Base-by-base conservation (phyloP, 805 yeast species). In the Myxozyma neotropica region DNA sequence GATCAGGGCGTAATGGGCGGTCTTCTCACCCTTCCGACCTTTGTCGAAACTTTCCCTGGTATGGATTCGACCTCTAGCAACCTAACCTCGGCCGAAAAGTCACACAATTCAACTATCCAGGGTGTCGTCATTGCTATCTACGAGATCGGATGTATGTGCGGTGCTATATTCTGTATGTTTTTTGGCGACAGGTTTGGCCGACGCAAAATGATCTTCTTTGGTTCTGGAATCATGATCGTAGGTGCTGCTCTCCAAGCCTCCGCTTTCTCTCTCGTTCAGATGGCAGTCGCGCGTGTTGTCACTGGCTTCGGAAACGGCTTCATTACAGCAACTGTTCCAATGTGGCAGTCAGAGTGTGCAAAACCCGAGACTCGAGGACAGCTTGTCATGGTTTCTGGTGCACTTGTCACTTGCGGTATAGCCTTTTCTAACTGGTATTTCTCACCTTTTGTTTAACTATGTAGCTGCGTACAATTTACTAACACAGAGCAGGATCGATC, bases 251-350 rank as follows among this genome's bases (percentile, higher is more conserved):
- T 87, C 36, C 86, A 88, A 36, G 73, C 80, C 26, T 65, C 83
- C 58, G 80, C 88, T 27, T 78, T 77, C 68, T 71, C 80, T 71
- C 74, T 85, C 59, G 92, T 88, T 44, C 93, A 87, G 71, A 84
- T 89, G 61, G 83, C 88, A 54, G 74, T 86, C 63, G 93, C 89
- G 24, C 82, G 96, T 77, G 83, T 85, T 48, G 70, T 84, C 35
- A 82, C 88, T 19, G 91, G 95, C 66, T 66, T 87, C 48, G 95
- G 93, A 68, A 86, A 84, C 63, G 94, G 94, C 62, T 72, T 87
- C 71, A 83, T 83, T 70, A 86, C 92, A 15, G 83, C 91, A n/a
- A 85, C 91, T 35, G 86, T 87, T 57, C 95, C 95, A 13, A 85
- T 86, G 63, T 88, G 88, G 84, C 92, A 86, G 71, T 80, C 93